Percentiles rank a stretch among this genome's conserved stretches.
Evolutionary conservation across 2,329 filamentous ascomycete genomes (phyloP).

Genomic region (Sporothrix globosa): DNA sequence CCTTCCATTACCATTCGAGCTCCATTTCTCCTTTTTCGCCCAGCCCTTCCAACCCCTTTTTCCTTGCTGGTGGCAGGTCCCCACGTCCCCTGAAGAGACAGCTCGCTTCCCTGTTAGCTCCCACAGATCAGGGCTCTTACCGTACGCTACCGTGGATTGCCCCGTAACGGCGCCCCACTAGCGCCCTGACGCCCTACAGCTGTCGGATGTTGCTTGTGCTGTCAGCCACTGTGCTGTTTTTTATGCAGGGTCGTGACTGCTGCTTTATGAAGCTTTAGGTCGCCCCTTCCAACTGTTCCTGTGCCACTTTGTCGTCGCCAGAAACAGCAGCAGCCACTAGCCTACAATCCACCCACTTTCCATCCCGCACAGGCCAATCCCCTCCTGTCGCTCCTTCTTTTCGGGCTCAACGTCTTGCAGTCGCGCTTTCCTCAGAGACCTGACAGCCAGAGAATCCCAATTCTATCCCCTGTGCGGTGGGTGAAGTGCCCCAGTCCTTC

Average conservation of each 20-base stretch:
- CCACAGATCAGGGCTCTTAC: constrained; percentile 26
- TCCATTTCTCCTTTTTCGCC: neutral
- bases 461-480: constrained; percentile 15
- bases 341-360: constrained; percentile 15
- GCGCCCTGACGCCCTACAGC: constrained; percentile 24
- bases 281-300: neutral
- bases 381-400: constrained; percentile 4
- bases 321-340: constrained; percentile 19
- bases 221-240: neutral
- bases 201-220: constrained; percentile 11
- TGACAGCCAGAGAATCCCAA: constrained; percentile 21
- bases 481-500: constrained; percentile 4
- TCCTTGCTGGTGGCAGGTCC: constrained; percentile 13
- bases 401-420: neutral
- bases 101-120: constrained; percentile 2
- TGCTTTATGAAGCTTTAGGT: neutral
- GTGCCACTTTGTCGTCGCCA: neutral
- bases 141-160: constrained; percentile 24
- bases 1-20: neutral
- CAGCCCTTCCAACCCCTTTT: constrained; percentile 15
- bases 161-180: constrained; percentile 31
- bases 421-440: neutral
- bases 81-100: constrained; percentile 27
- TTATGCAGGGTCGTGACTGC: constrained; percentile 4
- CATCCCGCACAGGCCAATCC: constrained; percentile 1